Evolutionary conservation across 1,284 basidiomycete genomes (phyloP).

Genomic region (Ceratobasidium sp.): DNA sequence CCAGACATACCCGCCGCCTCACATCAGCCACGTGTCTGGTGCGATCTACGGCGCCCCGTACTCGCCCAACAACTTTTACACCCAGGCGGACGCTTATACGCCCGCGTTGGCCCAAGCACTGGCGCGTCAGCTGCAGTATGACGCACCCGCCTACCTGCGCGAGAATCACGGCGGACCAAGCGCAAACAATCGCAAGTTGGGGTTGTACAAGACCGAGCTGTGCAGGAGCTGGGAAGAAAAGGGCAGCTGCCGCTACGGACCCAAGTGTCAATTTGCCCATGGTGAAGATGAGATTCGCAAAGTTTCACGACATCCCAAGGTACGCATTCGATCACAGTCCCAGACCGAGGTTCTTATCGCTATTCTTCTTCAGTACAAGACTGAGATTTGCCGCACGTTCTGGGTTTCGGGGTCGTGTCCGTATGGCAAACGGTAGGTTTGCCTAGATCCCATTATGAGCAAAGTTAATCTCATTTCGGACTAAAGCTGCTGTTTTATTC

Average conservation of each 20-base stretch:
- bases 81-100: constrained; percentile 69
- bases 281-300: constrained; percentile 87
- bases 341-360: constrained; percentile 25
- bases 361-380: constrained; percentile 77
- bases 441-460: neutral
- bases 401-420: constrained; percentile 92
- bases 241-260: constrained; percentile 85
- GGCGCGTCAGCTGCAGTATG: constrained; percentile 43
- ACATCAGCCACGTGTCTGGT: constrained; percentile 16
- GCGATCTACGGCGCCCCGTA: constrained; percentile 42
- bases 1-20: constrained; percentile 38
- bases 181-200: constrained; percentile 88
- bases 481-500: constrained; percentile 83
- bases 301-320: constrained; percentile 87
- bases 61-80: constrained; percentile 72
- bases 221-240: constrained; percentile 96
- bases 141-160: constrained; percentile 37
- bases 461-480: constrained; percentile 16
- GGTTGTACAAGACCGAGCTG: constrained; percentile 91
- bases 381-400: constrained; percentile 92
- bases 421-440: constrained; percentile 76
- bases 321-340: constrained; percentile 55
- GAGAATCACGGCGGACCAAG: constrained; percentile 69
- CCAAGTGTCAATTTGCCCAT: constrained; percentile 92
- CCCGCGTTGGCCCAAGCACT: constrained; percentile 64